Percentiles rank a stretch among this genome's conserved stretches.
Conservation (phyloP, 1,139 yeast species). For the Yueomyces sp. region DNA sequence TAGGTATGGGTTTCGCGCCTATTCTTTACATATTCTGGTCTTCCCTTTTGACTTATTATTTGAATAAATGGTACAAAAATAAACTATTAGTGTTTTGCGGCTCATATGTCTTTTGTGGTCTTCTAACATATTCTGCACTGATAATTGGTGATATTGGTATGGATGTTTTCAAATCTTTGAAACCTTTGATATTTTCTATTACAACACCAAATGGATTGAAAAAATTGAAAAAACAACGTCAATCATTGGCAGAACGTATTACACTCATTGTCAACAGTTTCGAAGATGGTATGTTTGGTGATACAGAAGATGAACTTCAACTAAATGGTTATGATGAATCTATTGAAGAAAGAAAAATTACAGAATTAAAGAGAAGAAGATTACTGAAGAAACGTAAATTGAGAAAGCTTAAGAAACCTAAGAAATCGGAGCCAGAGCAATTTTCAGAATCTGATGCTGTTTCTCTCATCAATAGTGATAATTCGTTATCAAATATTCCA, state of each 20-base stretch:
- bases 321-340: conserved; percentile 11
- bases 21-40: conserved; percentile 73
- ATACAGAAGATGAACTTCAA: conserved; percentile 28
- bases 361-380: conserved; percentile 22
- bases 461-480: conserved; percentile 23
- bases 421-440: conserved; percentile 3
- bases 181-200: conserved; percentile 70
- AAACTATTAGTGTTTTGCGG: conserved; percentile 20
- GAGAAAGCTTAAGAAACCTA: conserved; percentile 3
- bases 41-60: conserved; percentile 38
- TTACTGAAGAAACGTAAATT: conserved; percentile 13
- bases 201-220: conserved; percentile 35
- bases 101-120: conserved; percentile 34
- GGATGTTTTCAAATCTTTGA: conserved; percentile 71
- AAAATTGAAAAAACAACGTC: conserved; percentile 37
- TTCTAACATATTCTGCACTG: conserved; percentile 76
- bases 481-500: conserved; percentile 23
- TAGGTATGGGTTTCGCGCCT: conserved; percentile 84
- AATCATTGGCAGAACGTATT: conserved; percentile 32
- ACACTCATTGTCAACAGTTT: conserved; percentile 44
- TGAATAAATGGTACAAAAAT: conserved; percentile 8
- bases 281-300: conserved; percentile 57
- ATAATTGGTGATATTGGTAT: conserved; percentile 87
- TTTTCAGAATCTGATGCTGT: conserved; percentile 21
- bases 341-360: conserved; percentile 15